Evolutionary conservation across 352 stramenopile genomes (phyloP).

Genomic region (Globisporangium takayamanum): DNA sequence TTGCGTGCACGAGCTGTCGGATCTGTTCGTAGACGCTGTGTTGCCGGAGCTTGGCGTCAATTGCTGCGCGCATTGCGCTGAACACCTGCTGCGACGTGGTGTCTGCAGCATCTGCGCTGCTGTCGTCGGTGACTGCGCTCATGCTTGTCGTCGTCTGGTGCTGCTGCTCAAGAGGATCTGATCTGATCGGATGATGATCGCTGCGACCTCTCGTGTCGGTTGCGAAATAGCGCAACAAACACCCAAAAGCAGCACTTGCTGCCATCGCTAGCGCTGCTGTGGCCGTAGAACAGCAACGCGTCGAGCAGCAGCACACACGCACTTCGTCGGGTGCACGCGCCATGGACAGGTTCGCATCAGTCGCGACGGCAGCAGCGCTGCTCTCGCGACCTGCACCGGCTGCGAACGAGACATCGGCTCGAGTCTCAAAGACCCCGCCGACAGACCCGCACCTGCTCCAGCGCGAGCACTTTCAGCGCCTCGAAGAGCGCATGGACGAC

Average conservation of each 20-base stretch:
- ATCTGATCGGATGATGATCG: too few relatives aligned
- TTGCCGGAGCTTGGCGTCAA: conserved; percentile 70
- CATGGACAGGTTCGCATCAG: conserved; percentile 15
- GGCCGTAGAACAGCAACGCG: neutral
- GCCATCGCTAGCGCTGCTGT: too few relatives aligned
- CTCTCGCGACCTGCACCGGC: conserved; percentile 2
- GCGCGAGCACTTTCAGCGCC: conserved; percentile 11
- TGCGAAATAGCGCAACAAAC: too few relatives aligned
- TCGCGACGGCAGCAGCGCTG: conserved; percentile 7
- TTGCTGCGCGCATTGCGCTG: conserved; percentile 45
- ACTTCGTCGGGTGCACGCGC: neutral
- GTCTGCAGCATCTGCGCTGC: neutral
- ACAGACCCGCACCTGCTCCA: neutral
- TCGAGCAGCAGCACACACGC: neutral
- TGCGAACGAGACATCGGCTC: neutral
- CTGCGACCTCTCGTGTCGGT: too few relatives aligned
- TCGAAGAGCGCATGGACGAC: conserved; percentile 39
- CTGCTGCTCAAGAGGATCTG: neutral
- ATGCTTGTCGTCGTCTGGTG: neutral
- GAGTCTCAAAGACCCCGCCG: neutral
- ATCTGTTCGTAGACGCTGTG: conserved; percentile 76
- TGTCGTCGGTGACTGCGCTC: neutral
- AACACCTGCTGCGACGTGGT: conserved; percentile 25
- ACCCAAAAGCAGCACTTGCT: neutral
- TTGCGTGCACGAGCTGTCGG: conserved; percentile 43